phyloP scores from a whole-genome alignment of 1,284 basidiomycete genomes.

The Ceratorhiza oryzae-sativae region DNA sequence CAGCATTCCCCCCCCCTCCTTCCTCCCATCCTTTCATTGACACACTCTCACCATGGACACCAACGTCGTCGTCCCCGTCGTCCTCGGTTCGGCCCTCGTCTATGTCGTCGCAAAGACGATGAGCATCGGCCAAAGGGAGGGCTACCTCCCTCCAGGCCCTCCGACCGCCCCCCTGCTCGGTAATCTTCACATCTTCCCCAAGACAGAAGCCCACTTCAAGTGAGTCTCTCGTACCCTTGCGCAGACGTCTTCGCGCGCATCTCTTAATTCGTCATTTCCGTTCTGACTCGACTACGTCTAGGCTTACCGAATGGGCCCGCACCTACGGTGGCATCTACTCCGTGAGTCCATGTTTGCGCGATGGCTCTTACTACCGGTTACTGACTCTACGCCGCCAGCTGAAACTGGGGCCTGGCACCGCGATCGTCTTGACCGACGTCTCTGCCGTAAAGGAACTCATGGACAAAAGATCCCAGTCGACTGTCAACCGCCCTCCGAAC shows the following conservation, averaged over 20 bases:
- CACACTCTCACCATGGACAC: neutral
- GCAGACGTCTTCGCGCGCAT: neutral
- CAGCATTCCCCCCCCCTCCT: slow-evolving; percentile 11
- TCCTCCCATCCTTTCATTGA: neutral
- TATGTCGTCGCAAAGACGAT: slow-evolving; percentile 23
- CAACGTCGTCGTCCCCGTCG: slow-evolving; percentile 10
- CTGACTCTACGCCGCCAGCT: slow-evolving; percentile 42
- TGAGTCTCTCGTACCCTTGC: slow-evolving; percentile 36
- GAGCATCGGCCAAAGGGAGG: slow-evolving; percentile 43
- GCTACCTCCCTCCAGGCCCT: slow-evolving; percentile 51
- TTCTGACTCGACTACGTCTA: slow-evolving; percentile 10
- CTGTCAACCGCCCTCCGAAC: slow-evolving; percentile 47
- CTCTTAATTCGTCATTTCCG: neutral
- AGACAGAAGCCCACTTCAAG: slow-evolving; percentile 45
- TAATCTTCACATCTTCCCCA: slow-evolving; percentile 49
- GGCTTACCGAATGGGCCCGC: slow-evolving; percentile 48
- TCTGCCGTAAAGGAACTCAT: slow-evolving; percentile 48
- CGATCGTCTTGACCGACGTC: slow-evolving; percentile 48
- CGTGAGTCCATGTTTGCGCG: slow-evolving; percentile 14
- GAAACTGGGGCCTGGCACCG: slow-evolving; percentile 46
- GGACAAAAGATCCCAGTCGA: slow-evolving; percentile 46
- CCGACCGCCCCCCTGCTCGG: slow-evolving; percentile 51
- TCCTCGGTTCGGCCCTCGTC: slow-evolving; percentile 8
- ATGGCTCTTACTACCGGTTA: neutral
- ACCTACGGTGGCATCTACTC: slow-evolving; percentile 48